Evolutionary conservation across 768 basidiomycete species (phyloP).

Genomic region (Russula lepida): DNA sequence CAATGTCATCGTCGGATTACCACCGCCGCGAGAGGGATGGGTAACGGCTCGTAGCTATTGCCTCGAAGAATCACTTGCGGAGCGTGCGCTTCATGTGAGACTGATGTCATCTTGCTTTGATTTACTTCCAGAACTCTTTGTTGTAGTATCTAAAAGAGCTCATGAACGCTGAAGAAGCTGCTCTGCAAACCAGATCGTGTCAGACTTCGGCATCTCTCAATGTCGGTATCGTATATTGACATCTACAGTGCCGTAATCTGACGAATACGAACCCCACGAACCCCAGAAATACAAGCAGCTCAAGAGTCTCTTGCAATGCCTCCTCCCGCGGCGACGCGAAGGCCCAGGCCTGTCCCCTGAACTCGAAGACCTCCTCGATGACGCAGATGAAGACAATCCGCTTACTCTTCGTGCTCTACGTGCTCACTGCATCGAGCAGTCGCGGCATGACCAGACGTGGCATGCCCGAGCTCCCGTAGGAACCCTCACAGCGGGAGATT

Average conservation of each 20-base stretch:
- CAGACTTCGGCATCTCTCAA: not conserved
- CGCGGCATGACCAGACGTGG: slow-evolving; percentile 17
- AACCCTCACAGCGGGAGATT: slow-evolving; percentile 9
- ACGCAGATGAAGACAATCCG: slow-evolving; percentile 8
- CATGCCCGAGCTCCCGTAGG: slow-evolving; percentile 9
- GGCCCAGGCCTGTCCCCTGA: slow-evolving; percentile 6
- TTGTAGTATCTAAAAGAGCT: slow-evolving; percentile 16
- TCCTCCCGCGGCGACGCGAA: slow-evolving; percentile 13
- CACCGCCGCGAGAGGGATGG: slow-evolving; percentile 16
- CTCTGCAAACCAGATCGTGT: not conserved
- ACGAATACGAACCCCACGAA: too few relatives aligned
- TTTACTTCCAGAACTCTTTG: not conserved
- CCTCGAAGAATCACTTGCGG: slow-evolving; percentile 17
- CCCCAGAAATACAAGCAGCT: slow-evolving; percentile 17
- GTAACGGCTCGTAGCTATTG: slow-evolving; percentile 13
- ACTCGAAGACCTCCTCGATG: slow-evolving; percentile 20
- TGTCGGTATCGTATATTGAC: not conserved
- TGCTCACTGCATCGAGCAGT: slow-evolving; percentile 2
- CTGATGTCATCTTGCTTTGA: not conserved
- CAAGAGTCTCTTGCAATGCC: slow-evolving; percentile 11
- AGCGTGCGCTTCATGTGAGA: slow-evolving; percentile 14
- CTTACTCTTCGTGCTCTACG: slow-evolving; percentile 16
- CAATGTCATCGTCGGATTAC: slow-evolving; percentile 17
- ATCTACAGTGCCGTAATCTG: not conserved
- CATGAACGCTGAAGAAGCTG: slow-evolving; percentile 13